Base-by-base conservation (phyloP, 1,284 basidiomycete species). In the Trichosporon faecale region DNA sequence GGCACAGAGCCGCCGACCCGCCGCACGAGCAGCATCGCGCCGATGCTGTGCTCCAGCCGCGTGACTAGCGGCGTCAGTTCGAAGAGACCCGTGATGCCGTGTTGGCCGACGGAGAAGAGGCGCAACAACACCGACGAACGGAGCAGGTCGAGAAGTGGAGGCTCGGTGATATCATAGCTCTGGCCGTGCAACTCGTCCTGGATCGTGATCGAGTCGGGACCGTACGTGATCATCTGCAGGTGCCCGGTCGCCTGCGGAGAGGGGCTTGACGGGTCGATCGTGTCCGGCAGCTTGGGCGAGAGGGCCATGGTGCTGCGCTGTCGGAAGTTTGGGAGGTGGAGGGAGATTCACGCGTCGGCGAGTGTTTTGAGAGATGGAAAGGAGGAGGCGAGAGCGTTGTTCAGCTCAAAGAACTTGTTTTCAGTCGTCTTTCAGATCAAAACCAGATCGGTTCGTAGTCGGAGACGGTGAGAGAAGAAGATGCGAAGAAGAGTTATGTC, bases 1-100 rank as follows among this genome's bases (percentile, higher is more conserved):
- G 55, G 57, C n/a, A 73, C 57, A 16, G 31, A 63, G 16, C 35
- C 72, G 14, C 72, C 72, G 1, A 66, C 72, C 3, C 23, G 6
- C 16, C 72, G 68, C 1, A 73, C 72, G 16, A 73, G 70, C 9
- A 73, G 29, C 70, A 73, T 64, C 0, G 72, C 72, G 9, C 72
- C 72, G n/a, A 73, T 52, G 4, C 27, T 40, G 65, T 73, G 72
- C 33, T 73, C 72, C 27, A 73, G 70, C 9, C 72, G 70, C 1
- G 72, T 71, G 9, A 73, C 72, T 4, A 49, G 64, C 3, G 72
- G 66, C 2, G 72, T 73, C 21, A 64, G 64, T 3, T 65, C 66
- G 5, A 73, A 25, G 11, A 69, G 68, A 23, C 63, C 72, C 11
- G 70, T 69, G 25, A 73, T 71, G 6, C 72, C 72, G 18, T 73